Evolutionary conservation across 495 filamentous ascomycete species (phyloP).

Genomic region (Choiromyces venosus): DNA sequence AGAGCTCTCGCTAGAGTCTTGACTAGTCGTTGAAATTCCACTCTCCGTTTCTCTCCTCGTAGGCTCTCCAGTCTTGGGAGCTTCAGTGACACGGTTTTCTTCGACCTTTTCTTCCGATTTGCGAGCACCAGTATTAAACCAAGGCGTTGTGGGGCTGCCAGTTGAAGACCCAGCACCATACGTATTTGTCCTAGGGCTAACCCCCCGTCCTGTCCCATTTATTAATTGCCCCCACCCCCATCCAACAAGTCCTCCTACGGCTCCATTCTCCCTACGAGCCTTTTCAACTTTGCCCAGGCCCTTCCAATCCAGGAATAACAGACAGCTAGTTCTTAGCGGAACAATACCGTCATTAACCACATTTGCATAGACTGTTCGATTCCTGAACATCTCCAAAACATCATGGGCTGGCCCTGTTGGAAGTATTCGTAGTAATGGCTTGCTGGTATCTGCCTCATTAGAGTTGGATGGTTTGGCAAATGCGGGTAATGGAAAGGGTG

Average conservation of each 20-base stretch:
- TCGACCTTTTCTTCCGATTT: conserved; percentile 16
- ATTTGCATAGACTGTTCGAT: conserved; percentile 91
- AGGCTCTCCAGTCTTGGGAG: conserved; percentile 27
- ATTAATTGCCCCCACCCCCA: conserved; percentile 96
- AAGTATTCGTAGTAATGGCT: conserved; percentile 83
- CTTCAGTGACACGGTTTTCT: conserved; percentile 30
- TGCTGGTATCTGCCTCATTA: conserved; percentile 48
- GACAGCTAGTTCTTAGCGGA: conserved; percentile 84
- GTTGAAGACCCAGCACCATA: conserved; percentile 3
- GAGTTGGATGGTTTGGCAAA: conserved; percentile 20
- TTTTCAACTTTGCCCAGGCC: conserved; percentile 90
- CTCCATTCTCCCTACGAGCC: conserved; percentile 80
- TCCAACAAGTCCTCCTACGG: conserved; percentile 83
- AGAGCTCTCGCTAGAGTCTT: conserved; percentile 29
- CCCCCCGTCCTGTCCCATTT: conserved; percentile 24
- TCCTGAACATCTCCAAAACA: conserved; percentile 78
- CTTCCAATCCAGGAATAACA: conserved; percentile 96
- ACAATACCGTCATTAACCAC: conserved; percentile 99
- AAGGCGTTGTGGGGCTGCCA: conserved; percentile 19
- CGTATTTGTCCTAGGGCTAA: background rate
- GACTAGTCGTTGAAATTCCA: conserved; percentile 14
- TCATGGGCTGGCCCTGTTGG: conserved; percentile 89
- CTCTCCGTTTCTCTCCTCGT: conserved; percentile 12
- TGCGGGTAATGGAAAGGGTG: conserved; percentile 53
- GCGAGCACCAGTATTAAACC: background rate